Evolutionary conservation across 2,329 filamentous ascomycete species (phyloP).

Genomic region (Botrytis porri): DNA sequence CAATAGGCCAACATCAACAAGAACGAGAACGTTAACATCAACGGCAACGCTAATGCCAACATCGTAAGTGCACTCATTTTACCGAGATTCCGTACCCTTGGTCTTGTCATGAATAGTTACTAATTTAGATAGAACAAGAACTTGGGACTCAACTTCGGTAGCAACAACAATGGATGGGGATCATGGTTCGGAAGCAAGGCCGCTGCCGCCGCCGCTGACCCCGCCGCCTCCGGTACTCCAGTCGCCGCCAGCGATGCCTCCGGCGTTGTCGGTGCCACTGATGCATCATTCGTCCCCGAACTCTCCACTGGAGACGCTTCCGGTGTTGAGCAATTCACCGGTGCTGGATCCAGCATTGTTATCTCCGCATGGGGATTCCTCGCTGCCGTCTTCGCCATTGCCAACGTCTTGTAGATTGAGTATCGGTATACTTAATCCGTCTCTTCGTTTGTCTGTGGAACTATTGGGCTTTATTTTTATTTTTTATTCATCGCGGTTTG

Average conservation of each 20-base stretch:
- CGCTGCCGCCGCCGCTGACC: not conserved
- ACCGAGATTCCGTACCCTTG: not conserved
- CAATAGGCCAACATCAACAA: conserved; percentile 1
- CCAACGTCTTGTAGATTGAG: conserved; percentile 9
- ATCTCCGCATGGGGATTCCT: conserved; percentile 14
- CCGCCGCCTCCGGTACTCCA: not conserved
- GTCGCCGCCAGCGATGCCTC: not conserved
- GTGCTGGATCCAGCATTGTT: conserved; percentile 1
- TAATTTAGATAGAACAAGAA: conserved; percentile 7
- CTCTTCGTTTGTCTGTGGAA: not conserved
- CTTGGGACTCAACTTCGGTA: not conserved
- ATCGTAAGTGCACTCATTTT: not conserved
- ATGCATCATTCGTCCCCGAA: not conserved
- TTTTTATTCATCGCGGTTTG: not conserved
- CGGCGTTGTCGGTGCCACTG: not conserved
- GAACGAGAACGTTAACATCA: conserved; percentile 4
- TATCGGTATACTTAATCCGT: not conserved
- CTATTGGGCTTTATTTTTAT: not conserved
- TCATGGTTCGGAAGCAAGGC: conserved; percentile 15
- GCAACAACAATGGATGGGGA: not conserved
- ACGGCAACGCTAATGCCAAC: not conserved
- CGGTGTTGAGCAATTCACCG: conserved; percentile 5
- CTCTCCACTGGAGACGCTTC: not conserved
- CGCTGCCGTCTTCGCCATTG: conserved; percentile 7
- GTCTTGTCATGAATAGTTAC: not conserved